Base-by-base conservation (phyloP, 2,329 filamentous ascomycete species). In the Rosellinia necatrix region DNA sequence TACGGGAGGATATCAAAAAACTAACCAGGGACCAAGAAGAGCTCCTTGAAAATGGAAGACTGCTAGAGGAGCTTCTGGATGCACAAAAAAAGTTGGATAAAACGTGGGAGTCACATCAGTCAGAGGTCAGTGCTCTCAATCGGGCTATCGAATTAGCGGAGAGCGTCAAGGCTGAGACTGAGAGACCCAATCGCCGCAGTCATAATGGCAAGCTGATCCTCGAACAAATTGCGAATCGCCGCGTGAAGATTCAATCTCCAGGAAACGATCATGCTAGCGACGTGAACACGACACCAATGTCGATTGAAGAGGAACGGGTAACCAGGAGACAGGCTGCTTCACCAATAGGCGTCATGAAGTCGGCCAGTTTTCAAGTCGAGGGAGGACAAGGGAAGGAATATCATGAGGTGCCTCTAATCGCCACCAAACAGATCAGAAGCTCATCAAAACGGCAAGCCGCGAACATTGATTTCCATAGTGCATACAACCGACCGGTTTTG, bases 401-500 rank as follows among this genome's bases (percentile, higher is more conserved):
- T 55, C 30, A 57, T 29, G 43, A 52, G n/a, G 21, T 15, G 22
- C 4, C 13, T 15, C 22, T 19, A 19, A 12, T 29, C 52, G 19
- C n/a, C 25, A 53, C 29, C 12, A 34, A 41, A 37, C 24, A 55
- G 27, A 12, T 40, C 2, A 40, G 9, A 21, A 35, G 4, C 5
- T 24, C 41, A 32, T 34, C 44, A 1, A 43, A 62, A 30, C 47
- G 49, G 22, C 60, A 43, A 41, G 37, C 59, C 21, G 47, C 53
- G 30, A 64, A 38, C 4, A 55, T 63, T 43, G 57, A 60, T 17
- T 62, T 62, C 9, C 60, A 65, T 47, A 70, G 65, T 42, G 62
- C 61, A 19, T 71, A 69, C 40, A 70, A 71, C 47, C 63, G 68
- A 9, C 67, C 64, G 7, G 68, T 70, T 8, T 54, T 58, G n/a